These are phyloP conservation scores for Candida oleophila DNA, from an alignment of 805 yeast genomes.

Conservation along the genomic window DNA sequence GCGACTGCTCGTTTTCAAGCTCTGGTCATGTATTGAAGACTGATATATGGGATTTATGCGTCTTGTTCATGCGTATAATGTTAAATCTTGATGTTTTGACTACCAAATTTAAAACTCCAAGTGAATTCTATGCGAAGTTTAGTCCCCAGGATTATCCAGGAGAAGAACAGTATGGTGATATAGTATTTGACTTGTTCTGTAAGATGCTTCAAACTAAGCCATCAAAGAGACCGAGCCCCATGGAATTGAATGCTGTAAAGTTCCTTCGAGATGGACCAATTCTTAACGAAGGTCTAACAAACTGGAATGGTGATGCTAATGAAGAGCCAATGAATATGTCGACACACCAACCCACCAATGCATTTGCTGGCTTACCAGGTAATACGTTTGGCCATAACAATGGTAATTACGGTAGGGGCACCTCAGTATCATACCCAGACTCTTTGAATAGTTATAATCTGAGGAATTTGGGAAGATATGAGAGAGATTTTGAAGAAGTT, in stretches of 20 bases:
- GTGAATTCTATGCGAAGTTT: constrained; percentile 30
- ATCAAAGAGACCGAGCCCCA: constrained; percentile 74
- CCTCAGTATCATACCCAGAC: neutral
- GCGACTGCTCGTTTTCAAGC: constrained; percentile 9
- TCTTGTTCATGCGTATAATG: constrained; percentile 51
- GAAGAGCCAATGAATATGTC: neutral
- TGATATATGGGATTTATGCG: constrained; percentile 93
- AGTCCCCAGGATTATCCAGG: constrained; percentile 39
- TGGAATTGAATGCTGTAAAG: constrained; percentile 80
- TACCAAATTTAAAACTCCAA: constrained; percentile 56
- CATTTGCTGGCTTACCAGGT: neutral
- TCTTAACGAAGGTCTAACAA: constrained; percentile 9
- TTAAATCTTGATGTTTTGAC: constrained; percentile 53
- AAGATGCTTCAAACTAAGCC: constrained; percentile 64
- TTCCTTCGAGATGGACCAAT: constrained; percentile 68
- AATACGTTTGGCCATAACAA: constrained; percentile 18
- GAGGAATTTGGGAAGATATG: constrained; percentile 63
- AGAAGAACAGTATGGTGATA: constrained; percentile 64
- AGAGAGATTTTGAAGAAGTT: constrained; percentile 92
- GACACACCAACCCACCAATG: neutral
- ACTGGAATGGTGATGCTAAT: neutral
- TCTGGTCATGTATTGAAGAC: constrained; percentile 67
- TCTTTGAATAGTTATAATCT: neutral
- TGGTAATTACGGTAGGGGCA: constrained; percentile 6
- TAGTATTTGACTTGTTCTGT: constrained; percentile 64